A percentile compares a stretch with the other conserved stretches of the same genome.
These are phyloP conservation scores for Trypanosoma platydactyli DNA, from an alignment of 208 protist species.

Conservation along the genomic window DNA sequence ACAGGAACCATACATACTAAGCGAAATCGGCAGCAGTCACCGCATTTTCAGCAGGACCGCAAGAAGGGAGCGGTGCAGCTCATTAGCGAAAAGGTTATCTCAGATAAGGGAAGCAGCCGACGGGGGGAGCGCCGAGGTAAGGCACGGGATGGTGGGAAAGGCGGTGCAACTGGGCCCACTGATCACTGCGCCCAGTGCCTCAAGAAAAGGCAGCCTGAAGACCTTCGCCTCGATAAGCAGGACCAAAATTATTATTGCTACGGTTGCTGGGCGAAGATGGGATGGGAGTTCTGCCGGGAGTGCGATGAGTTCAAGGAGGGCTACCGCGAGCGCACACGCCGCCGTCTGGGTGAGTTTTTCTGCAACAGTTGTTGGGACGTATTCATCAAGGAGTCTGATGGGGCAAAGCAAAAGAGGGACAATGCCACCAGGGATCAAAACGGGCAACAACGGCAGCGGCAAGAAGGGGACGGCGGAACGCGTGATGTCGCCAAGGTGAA, in stretches of 20 bases:
- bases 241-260: conserved; percentile 74
- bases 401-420: conserved; percentile 12
- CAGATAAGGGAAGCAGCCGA: conserved; percentile 10
- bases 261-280: conserved; percentile 66
- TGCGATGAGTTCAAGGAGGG: conserved; percentile 72
- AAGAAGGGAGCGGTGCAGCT: conserved; percentile 2
- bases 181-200: conserved; percentile 56
- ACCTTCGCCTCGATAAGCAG: conserved; percentile 58
- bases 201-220: conserved; percentile 49
- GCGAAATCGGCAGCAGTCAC: not conserved
- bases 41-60: not conserved
- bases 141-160: not conserved
- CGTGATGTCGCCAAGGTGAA: conserved; percentile 6
- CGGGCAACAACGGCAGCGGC: conserved; percentile 8
- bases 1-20: not conserved
- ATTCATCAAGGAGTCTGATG: conserved; percentile 24
- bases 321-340: conserved; percentile 40
- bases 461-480: conserved; percentile 1
- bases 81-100: not conserved
- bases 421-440: not conserved
- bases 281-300: conserved; percentile 61
- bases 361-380: conserved; percentile 36
- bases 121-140: conserved; percentile 2
- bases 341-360: conserved; percentile 39
- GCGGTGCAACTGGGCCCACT: not conserved